These are phyloP conservation scores for Pythium phragmitis DNA, from an alignment of 352 stramenopile genomes.

Conservation along the genomic window DNA sequence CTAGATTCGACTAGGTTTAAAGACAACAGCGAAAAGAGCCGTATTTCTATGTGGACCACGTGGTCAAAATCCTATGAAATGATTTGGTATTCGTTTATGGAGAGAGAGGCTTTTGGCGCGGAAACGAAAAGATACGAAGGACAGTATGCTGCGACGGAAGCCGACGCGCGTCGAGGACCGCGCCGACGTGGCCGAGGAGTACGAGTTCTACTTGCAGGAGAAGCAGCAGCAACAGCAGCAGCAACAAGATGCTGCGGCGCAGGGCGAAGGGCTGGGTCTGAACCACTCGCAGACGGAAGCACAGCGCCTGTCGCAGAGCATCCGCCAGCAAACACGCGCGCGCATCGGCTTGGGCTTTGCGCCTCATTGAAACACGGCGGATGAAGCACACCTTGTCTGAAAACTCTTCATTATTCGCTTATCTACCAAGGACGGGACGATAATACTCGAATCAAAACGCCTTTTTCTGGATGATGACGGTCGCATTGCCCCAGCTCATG, in stretches of 20 bases:
- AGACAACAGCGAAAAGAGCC: background rate
- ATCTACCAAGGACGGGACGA: background rate
- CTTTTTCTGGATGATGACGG: conserved; percentile 67
- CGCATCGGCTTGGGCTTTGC: conserved; percentile 22
- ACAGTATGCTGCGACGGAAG: conserved; percentile 53
- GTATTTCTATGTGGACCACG: conserved; percentile 12
- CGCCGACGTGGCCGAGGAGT: conserved; percentile 69
- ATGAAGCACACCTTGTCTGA: no score
- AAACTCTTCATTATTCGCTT: background rate
- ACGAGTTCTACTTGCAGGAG: conserved; percentile 58
- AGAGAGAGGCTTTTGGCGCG: background rate
- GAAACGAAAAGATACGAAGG: background rate
- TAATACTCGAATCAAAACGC: conserved; percentile 32
- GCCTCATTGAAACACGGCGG: conserved; percentile 3
- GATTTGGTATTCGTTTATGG: conserved; percentile 7
- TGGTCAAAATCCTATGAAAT: background rate
- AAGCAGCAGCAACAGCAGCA: conserved; percentile 35
- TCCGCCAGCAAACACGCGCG: conserved; percentile 25
- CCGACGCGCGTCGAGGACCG: conserved; percentile 67
- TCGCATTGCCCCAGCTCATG: conserved; percentile 67
- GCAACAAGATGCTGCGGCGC: background rate
- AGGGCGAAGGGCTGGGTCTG: background rate
- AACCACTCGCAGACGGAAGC: conserved; percentile 5
- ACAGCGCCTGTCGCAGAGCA: conserved; percentile 13
- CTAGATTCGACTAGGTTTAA: background rate